A percentile compares a stretch with the other conserved stretches of the same genome.
These are phyloP conservation scores for Backusella morwellensis DNA, from an alignment of 192 early-diverging fungal genomes.

Conservation along the genomic window DNA sequence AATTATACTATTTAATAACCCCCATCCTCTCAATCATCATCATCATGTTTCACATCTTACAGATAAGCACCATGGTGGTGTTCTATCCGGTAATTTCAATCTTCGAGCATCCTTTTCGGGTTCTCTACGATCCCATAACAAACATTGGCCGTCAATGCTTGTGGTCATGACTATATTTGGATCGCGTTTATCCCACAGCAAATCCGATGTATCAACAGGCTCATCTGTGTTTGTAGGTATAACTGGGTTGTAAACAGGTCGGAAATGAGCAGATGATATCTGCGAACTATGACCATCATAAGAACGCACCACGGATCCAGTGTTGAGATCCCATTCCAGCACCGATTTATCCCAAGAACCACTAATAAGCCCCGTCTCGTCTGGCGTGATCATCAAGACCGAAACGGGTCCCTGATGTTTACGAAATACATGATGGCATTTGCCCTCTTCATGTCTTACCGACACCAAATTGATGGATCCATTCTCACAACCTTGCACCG, in stretches of 20 bases:
- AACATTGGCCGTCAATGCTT: conserved; percentile 71
- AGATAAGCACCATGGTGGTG: conserved; percentile 74
- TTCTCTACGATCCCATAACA: conserved; percentile 75
- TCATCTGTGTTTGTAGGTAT: not conserved
- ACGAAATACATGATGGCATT: conserved; percentile 76
- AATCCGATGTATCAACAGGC: not conserved
- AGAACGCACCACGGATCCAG: conserved; percentile 62
- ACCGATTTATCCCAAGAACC: conserved; percentile 95
- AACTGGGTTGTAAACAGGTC: conserved; percentile 44
- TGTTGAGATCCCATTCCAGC: conserved; percentile 85
- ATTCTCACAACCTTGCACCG: conserved; percentile 75
- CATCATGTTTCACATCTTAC: conserved; percentile 35
- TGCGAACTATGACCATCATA: conserved; percentile 81
- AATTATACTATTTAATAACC: not conserved
- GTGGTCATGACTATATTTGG: conserved; percentile 62
- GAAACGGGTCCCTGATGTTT: conserved; percentile 87
- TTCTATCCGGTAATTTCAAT: conserved; percentile 53
- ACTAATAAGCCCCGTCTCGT: conserved; percentile 79
- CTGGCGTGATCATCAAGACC: conserved; percentile 73
- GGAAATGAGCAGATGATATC: conserved; percentile 73
- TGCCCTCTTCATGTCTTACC: conserved; percentile 93
- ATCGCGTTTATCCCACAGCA: conserved; percentile 17
- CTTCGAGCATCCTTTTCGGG: conserved; percentile 47
- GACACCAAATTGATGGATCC: conserved; percentile 86
- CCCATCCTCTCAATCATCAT: conserved; percentile 14